A percentile compares a stretch with the other conserved stretches of the same genome.
These are phyloP conservation scores for Leishmania arabica DNA, from an alignment of 208 protist genomes.

Conservation along the genomic window DNA sequence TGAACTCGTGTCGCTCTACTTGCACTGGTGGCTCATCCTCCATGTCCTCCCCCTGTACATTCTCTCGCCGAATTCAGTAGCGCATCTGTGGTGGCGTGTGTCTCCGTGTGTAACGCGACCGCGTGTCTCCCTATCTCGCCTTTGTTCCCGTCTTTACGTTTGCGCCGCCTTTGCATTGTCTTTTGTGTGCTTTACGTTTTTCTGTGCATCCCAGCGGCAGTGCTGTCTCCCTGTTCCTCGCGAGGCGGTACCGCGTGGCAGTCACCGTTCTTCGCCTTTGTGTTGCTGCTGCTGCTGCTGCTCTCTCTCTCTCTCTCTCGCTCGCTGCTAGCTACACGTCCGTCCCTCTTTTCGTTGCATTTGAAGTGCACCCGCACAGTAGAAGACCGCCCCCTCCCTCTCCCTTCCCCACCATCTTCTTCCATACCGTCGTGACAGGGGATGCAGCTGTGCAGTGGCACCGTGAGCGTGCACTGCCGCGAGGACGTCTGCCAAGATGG, in stretches of 20 bases:
- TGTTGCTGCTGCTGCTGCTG: background rate
- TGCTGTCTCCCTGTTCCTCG: background rate
- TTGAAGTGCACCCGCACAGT: background rate
- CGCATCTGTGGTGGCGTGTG: background rate
- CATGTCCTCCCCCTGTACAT: background rate
- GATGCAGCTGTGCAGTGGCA: conserved; percentile 34
- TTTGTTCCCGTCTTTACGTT: background rate
- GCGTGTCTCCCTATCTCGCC: background rate
- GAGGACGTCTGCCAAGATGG: conserved; percentile 19
- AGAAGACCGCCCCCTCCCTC: background rate
- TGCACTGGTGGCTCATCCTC: background rate
- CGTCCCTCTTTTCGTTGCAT: background rate
- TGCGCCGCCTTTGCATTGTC: background rate
- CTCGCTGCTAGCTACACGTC: background rate
- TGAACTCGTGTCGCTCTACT: background rate
- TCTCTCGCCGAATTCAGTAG: background rate
- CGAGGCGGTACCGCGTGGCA: background rate
- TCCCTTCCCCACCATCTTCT: background rate
- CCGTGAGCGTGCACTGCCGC: conserved; percentile 27
- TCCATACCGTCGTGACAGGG: background rate
- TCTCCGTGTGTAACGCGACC: background rate
- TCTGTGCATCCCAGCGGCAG: background rate
- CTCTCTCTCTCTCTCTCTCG: background rate
- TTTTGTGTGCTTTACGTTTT: background rate
- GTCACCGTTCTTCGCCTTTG: background rate